Percentiles rank a stretch among this genome's conserved stretches.
Conservation (phyloP, 1,284 basidiomycete genomes). For the Takashimella koratensis region DNA sequence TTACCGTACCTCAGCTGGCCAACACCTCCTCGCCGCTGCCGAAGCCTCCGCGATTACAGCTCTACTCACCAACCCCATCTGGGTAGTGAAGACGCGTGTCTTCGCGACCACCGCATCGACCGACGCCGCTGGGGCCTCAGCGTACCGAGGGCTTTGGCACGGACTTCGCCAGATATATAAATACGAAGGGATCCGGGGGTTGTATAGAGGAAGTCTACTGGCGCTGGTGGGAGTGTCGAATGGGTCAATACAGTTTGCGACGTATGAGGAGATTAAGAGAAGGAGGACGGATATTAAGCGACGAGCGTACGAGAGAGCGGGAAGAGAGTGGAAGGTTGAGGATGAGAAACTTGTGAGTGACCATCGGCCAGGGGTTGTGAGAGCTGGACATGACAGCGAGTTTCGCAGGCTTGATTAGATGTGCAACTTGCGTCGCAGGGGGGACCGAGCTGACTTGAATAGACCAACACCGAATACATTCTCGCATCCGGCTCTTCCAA, state of each 20-base stretch:
- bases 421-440: no score
- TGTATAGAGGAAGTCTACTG: conserved; percentile 83
- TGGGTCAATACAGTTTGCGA: conserved; percentile 93
- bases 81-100: conserved; percentile 98
- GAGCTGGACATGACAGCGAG: background rate
- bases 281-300: conserved; percentile 77
- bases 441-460: background rate
- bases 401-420: no score
- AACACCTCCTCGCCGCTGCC: conserved; percentile 86
- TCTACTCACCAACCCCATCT: conserved; percentile 94
- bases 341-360: conserved; percentile 76
- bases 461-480: conserved; percentile 92
- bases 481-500: conserved; percentile 89
- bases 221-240: conserved; percentile 92
- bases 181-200: conserved; percentile 72
- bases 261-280: conserved; percentile 92
- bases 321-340: conserved; percentile 62
- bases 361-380: conserved; percentile 8
- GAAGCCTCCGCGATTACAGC: conserved; percentile 93
- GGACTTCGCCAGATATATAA: conserved; percentile 67
- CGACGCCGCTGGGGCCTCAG: conserved; percentile 54
- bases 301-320: conserved; percentile 58
- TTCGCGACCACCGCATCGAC: conserved; percentile 71
- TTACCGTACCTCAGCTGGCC: conserved; percentile 62
- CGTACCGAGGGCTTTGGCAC: conserved; percentile 75